Conservation (phyloP, 805 yeast species). For the Wickerhamiella azyma region DNA sequence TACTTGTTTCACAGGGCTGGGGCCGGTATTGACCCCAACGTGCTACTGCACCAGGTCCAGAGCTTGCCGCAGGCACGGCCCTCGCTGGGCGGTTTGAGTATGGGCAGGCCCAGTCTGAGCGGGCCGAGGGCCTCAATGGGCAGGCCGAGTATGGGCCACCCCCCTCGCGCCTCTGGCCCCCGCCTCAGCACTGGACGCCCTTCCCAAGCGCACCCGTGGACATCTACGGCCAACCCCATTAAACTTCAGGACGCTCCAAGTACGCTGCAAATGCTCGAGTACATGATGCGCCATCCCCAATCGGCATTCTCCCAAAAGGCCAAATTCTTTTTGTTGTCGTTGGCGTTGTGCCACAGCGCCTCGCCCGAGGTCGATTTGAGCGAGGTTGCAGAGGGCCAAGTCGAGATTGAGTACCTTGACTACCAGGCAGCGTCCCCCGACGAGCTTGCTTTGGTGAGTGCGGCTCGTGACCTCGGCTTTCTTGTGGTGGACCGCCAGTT, state of each 20-base stretch:
- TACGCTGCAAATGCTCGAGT: slow-evolving; percentile 52
- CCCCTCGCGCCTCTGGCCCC: not conserved
- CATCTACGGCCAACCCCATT: slow-evolving; percentile 35
- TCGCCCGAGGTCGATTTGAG: slow-evolving; percentile 45
- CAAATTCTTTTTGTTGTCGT: slow-evolving; percentile 60
- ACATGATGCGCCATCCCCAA: slow-evolving; percentile 59
- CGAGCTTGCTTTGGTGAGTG: slow-evolving; percentile 82
- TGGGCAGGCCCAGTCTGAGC: slow-evolving; percentile 9
- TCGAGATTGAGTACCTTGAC: slow-evolving; percentile 45
- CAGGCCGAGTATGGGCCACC: not conserved
- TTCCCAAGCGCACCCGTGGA: slow-evolving; percentile 26
- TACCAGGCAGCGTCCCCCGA: slow-evolving; percentile 96
- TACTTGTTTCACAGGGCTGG: slow-evolving; percentile 19
- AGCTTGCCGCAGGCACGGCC: slow-evolving; percentile 16
- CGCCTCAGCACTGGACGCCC: not conserved
- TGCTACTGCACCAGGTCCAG: slow-evolving; percentile 17
- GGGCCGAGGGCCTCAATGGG: not conserved
- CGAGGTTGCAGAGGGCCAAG: slow-evolving; percentile 23
- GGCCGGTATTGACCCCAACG: slow-evolving; percentile 11
- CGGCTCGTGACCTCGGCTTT: slow-evolving; percentile 91
- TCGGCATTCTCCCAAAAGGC: slow-evolving; percentile 57
- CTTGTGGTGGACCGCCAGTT: slow-evolving; percentile 61
- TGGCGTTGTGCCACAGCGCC: slow-evolving; percentile 85
- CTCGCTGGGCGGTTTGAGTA: not conserved
- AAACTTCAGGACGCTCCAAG: slow-evolving; percentile 34